Evolutionary conservation across 352 stramenopile species (phyloP).

Genomic region (Phytophthora syringae): DNA sequence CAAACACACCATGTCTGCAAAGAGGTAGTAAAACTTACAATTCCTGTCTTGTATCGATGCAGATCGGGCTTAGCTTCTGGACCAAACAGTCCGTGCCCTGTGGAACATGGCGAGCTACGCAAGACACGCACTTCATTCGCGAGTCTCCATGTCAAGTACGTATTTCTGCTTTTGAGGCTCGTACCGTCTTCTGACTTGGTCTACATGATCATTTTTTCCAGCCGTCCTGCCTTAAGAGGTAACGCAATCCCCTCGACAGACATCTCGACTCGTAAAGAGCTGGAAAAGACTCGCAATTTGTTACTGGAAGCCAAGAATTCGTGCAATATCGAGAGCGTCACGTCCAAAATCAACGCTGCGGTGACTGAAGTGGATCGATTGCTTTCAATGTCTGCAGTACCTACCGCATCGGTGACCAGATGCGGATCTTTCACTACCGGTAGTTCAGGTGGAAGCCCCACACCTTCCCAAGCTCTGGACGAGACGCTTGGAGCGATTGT

Average conservation of each 20-base stretch:
- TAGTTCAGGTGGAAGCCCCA: slow-evolving; percentile 25
- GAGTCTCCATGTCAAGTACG: slow-evolving; percentile 61
- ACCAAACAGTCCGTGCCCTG: slow-evolving; percentile 7
- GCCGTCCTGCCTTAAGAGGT: slow-evolving; percentile 38
- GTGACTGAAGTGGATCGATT: slow-evolving; percentile 58
- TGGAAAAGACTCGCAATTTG: slow-evolving; percentile 62
- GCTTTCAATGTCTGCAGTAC: slow-evolving; percentile 16
- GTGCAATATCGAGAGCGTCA: slow-evolving; percentile 49
- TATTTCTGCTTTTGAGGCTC: neutral
- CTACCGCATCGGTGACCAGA: slow-evolving; percentile 5
- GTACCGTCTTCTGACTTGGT: neutral
- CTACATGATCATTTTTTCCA: slow-evolving; percentile 19
- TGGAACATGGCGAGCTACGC: slow-evolving; percentile 6
- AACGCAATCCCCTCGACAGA: slow-evolving; percentile 31
- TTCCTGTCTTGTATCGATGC: slow-evolving; percentile 1
- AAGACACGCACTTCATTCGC: slow-evolving; percentile 62
- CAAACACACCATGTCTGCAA: neutral
- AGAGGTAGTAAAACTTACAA: slow-evolving; percentile 5
- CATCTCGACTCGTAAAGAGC: slow-evolving; percentile 44
- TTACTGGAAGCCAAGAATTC: slow-evolving; percentile 55
- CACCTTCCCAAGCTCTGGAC: slow-evolving; percentile 26
- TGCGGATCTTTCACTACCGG: slow-evolving; percentile 29
- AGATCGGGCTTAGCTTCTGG: slow-evolving; percentile 17
- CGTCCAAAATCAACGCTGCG: slow-evolving; percentile 50
- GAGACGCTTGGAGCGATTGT: slow-evolving; percentile 38